Conservation (phyloP, 2,329 filamentous ascomycete species). For the Aspergillus piperis region DNA sequence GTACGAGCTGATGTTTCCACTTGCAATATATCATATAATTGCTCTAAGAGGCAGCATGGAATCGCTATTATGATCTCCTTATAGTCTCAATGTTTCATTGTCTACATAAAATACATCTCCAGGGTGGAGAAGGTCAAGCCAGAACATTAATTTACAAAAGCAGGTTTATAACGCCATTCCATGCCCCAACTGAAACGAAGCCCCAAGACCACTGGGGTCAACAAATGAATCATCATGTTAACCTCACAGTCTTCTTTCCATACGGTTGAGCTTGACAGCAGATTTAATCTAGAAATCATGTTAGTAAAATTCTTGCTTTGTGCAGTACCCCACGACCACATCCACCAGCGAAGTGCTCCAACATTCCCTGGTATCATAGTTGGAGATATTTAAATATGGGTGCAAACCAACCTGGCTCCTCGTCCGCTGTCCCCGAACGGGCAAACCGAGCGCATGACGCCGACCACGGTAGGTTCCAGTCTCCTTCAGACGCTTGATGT, state of each 20-base stretch:
- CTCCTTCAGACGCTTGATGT: conserved; percentile 82
- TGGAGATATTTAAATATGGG: background rate
- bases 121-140: conserved; percentile 10
- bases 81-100: background rate
- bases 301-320: conserved; percentile 20
- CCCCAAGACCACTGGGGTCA: conserved; percentile 27
- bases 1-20: conserved; percentile 8
- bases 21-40: conserved; percentile 1
- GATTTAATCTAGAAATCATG: conserved; percentile 54
- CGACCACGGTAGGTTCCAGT: conserved; percentile 88
- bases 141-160: conserved; percentile 16
- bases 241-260: conserved; percentile 53
- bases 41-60: conserved; percentile 8
- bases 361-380: background rate
- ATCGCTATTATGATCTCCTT: background rate
- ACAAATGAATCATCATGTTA: conserved; percentile 11
- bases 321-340: background rate
- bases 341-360: background rate
- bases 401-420: conserved; percentile 64
- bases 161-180: conserved; percentile 22
- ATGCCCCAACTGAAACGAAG: conserved; percentile 21
- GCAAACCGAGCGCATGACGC: conserved; percentile 88
- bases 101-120: conserved; percentile 24
- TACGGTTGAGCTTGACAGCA: conserved; percentile 59
- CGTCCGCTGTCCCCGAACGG: conserved; percentile 87